These are phyloP conservation scores for Starmerella floricola DNA, from an alignment of 805 yeast species.

Conservation along the genomic window DNA sequence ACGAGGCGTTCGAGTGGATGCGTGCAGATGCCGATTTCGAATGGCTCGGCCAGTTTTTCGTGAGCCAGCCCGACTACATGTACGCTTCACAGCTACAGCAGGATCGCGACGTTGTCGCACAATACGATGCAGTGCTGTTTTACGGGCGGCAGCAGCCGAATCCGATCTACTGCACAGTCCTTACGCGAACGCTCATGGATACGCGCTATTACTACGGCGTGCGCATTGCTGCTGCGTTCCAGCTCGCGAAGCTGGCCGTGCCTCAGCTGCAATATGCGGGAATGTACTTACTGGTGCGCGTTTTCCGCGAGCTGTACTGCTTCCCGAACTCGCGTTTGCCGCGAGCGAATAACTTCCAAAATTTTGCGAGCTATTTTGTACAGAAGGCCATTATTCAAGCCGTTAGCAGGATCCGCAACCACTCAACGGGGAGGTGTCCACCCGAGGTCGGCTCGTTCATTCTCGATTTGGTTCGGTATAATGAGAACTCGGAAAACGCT, in stretches of 20 bases:
- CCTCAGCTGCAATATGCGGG: conserved; percentile 59
- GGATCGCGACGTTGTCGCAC: conserved; percentile 95
- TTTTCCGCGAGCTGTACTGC: conserved; percentile 60
- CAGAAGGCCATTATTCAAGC: conserved; percentile 57
- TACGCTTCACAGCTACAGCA: conserved; percentile 84
- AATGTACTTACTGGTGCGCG: conserved; percentile 53
- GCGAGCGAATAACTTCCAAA: conserved; percentile 64
- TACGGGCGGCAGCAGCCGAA: conserved; percentile 61
- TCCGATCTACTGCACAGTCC: conserved; percentile 56
- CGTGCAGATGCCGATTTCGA: conserved; percentile 96
- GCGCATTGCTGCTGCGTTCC: conserved; percentile 73
- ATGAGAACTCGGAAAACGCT: conserved; percentile 70
- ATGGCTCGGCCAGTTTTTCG: conserved; percentile 75
- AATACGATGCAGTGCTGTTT: conserved; percentile 64
- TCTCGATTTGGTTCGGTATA: conserved; percentile 61
- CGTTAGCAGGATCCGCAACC: conserved; percentile 46
- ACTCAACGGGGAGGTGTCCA: conserved; percentile 49
- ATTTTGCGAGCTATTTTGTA: conserved; percentile 55
- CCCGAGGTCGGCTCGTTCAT: conserved; percentile 47
- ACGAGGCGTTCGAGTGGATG: conserved; percentile 94
- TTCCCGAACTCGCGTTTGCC: conserved; percentile 57
- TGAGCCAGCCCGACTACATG: conserved; percentile 91
- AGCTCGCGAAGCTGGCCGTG: conserved; percentile 56
- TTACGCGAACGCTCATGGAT: conserved; percentile 74
- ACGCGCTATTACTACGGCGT: conserved; percentile 77